Percentiles rank a stretch among this genome's conserved stretches.
These are phyloP conservation scores for Schwanniomyces etchellsii DNA, from an alignment of 1,139 yeast genomes.

Conservation along the genomic window DNA sequence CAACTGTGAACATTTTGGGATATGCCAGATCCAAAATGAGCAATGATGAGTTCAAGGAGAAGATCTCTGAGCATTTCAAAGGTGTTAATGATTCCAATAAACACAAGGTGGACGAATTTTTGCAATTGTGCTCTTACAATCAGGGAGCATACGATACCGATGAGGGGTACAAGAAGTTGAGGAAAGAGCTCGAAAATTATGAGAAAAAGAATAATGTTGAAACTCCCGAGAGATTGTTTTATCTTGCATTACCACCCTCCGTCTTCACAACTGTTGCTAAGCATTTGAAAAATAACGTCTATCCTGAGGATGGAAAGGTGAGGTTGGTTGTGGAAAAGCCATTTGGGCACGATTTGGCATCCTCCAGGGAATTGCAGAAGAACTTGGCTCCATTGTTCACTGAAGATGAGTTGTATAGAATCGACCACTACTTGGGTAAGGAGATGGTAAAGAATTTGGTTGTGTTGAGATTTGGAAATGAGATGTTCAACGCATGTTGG, in stretches of 20 bases:
- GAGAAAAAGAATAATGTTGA: constrained; percentile 45
- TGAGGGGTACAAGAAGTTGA: constrained; percentile 63
- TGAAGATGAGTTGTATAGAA: constrained; percentile 90
- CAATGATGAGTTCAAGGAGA: constrained; percentile 58
- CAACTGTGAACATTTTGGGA: constrained; percentile 71
- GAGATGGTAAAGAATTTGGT: constrained; percentile 95
- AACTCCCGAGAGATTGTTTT: constrained; percentile 72
- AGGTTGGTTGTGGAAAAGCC: constrained; percentile 95
- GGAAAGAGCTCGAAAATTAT: constrained; percentile 48
- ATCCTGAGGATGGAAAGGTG: constrained; percentile 64
- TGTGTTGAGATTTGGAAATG: constrained; percentile 86
- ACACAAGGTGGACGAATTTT: constrained; percentile 55
- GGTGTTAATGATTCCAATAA: constrained; percentile 39
- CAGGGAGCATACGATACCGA: constrained; percentile 76
- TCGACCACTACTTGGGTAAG: constrained; percentile 95
- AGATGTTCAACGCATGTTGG: constrained; percentile 82
- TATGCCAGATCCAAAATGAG: constrained; percentile 81
- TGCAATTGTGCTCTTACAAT: constrained; percentile 59
- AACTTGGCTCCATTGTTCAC: constrained; percentile 78
- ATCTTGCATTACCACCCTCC: constrained; percentile 92
- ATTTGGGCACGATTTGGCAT: constrained; percentile 84
- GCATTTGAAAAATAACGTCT: constrained; percentile 63
- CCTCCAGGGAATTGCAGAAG: constrained; percentile 71
- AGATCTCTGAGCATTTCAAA: constrained; percentile 66
- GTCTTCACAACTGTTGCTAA: constrained; percentile 78